These are phyloP conservation scores for Aureobasidium sp. DNA, from an alignment of 2,329 filamentous ascomycete species.

Conservation along the genomic window DNA sequence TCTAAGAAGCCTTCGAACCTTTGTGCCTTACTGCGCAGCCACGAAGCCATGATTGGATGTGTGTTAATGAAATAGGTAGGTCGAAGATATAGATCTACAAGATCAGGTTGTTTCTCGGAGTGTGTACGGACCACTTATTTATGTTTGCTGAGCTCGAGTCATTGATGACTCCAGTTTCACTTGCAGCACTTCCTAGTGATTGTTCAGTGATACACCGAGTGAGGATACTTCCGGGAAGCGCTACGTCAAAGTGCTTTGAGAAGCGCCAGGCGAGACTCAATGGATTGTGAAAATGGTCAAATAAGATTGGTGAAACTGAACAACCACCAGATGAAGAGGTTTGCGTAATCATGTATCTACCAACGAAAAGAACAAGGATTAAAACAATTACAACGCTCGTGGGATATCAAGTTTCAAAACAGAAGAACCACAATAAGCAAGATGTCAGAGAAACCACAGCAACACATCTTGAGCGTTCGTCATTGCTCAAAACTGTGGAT, in stretches of 20 bases:
- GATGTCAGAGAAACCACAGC: not conserved
- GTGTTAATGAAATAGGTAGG: not conserved
- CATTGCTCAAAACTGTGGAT: not conserved
- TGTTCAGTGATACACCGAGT: not conserved
- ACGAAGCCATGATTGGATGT: constrained; percentile 7
- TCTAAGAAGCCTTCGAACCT: constrained; percentile 6
- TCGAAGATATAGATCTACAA: not conserved
- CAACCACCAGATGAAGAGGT: not conserved
- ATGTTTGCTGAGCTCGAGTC: constrained; percentile 11
- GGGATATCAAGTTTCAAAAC: constrained; percentile 1
- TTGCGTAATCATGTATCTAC: constrained; percentile 1
- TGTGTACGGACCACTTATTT: constrained; percentile 7
- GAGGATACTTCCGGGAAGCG: not conserved
- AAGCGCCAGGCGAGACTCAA: not conserved
- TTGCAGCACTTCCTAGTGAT: not conserved
- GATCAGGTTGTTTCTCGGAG: constrained; percentile 3
- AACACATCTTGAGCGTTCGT: not conserved
- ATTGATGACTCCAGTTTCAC: constrained; percentile 3
- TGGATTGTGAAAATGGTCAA: not conserved
- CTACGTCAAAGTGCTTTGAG: not conserved
- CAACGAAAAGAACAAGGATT: not conserved
- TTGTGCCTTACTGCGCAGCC: constrained; percentile 4
- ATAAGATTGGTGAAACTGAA: not conserved
- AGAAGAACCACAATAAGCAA: not conserved
- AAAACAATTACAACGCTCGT: not conserved